phyloP scores from a whole-genome alignment of 2,329 filamentous ascomycete species.

The Cladobotryum mycophilum region DNA sequence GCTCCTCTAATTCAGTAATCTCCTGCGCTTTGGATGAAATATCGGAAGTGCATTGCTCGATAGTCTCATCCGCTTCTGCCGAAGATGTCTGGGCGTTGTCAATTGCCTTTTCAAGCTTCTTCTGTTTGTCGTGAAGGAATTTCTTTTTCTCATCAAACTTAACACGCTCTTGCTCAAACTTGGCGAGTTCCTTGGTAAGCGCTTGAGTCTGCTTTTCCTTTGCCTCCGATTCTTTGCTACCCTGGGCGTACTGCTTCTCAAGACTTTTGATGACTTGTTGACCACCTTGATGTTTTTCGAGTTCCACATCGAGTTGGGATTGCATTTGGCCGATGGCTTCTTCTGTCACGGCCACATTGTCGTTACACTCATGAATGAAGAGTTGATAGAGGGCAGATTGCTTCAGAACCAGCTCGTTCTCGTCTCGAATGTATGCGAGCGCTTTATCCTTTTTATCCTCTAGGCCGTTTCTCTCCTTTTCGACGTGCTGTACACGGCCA shows the following conservation, averaged over 20 bases:
- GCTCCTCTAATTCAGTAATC: constrained; percentile 67
- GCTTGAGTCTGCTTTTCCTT: constrained; percentile 77
- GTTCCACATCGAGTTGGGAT: constrained; percentile 73
- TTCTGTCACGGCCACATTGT: constrained; percentile 82
- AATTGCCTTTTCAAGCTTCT: constrained; percentile 89
- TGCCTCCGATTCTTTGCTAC: constrained; percentile 74
- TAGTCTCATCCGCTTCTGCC: constrained; percentile 68
- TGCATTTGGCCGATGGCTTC: constrained; percentile 92
- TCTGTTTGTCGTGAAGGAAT: constrained; percentile 82
- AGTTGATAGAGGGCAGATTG: constrained; percentile 91
- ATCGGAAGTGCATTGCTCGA: constrained; percentile 71
- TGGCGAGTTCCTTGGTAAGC: constrained; percentile 79
- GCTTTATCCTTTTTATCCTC: constrained; percentile 98
- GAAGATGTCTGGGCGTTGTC: constrained; percentile 67
- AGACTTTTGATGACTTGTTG: constrained; percentile 87
- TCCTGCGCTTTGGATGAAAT: constrained; percentile 71
- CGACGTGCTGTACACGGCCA: constrained; percentile 89
- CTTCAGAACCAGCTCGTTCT: constrained; percentile 86
- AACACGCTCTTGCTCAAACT: constrained; percentile 92
- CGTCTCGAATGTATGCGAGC: constrained; percentile 78
- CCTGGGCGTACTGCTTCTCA: constrained; percentile 75
- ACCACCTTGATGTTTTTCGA: constrained; percentile 85
- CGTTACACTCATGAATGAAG: constrained; percentile 78
- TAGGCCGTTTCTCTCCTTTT: constrained; percentile 88
- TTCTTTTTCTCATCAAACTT: constrained; percentile 98